A percentile compares a stretch with the other conserved stretches of the same genome.
phyloP scores from a whole-genome alignment of 306 rosid species.

The Lathyrus tuberosus region DNA sequence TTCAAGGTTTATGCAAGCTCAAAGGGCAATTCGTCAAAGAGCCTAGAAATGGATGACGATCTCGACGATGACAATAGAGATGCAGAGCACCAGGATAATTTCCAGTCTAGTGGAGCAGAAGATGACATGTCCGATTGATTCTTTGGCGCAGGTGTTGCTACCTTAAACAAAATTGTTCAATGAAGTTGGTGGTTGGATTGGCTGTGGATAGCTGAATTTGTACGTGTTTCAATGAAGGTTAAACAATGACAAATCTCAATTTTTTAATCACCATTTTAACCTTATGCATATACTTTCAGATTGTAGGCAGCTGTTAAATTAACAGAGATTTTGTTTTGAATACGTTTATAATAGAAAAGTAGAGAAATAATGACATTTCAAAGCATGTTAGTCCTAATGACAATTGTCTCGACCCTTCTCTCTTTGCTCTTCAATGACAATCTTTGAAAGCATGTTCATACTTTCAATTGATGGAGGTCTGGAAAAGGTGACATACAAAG shows the following conservation, averaged over 20 bases:
- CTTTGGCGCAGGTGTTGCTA: slow-evolving; percentile 36
- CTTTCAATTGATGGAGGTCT: not conserved
- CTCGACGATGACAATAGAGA: slow-evolving; percentile 63
- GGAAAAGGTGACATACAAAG: not conserved
- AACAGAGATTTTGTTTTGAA: slow-evolving; percentile 42
- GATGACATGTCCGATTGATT: slow-evolving; percentile 84
- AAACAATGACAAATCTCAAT: slow-evolving; percentile 20
- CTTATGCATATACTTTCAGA: slow-evolving; percentile 38
- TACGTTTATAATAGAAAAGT: slow-evolving; percentile 35
- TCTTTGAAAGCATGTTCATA: not conserved
- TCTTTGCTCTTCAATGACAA: not conserved
- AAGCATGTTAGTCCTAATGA: slow-evolving; percentile 39
- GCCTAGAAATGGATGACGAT: slow-evolving; percentile 70
- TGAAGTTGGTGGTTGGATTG: slow-evolving; percentile 34
- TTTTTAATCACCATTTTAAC: slow-evolving; percentile 42
- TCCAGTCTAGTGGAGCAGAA: slow-evolving; percentile 82
- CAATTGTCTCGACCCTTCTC: not conserved
- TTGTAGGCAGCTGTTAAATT: slow-evolving; percentile 43
- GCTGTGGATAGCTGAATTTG: slow-evolving; percentile 27
- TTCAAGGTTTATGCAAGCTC: slow-evolving; percentile 65
- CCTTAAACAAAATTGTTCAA: slow-evolving; percentile 34
- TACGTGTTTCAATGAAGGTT: slow-evolving; percentile 36
- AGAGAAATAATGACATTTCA: slow-evolving; percentile 40
- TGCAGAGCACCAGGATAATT: slow-evolving; percentile 58
- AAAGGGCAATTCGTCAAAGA: slow-evolving; percentile 54